These are phyloP conservation scores for Trichomonas tenax DNA, from an alignment of 208 protist genomes.

Conservation along the genomic window DNA sequence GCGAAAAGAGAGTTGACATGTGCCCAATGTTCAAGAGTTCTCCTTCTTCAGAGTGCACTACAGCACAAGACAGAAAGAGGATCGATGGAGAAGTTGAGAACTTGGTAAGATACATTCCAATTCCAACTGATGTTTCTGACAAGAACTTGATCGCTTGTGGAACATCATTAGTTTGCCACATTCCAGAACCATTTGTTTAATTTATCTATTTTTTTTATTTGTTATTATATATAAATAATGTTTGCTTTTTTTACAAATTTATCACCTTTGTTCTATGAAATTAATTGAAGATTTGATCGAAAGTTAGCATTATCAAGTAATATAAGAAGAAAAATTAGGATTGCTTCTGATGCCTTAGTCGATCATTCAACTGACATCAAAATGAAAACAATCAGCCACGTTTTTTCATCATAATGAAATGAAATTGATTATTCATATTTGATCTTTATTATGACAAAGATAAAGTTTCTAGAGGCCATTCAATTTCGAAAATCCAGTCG, in stretches of 20 bases:
- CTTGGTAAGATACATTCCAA: not conserved
- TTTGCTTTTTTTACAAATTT: not conserved
- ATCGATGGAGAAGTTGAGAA: conserved; percentile 1
- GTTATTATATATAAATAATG: not conserved
- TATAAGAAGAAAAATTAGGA: too few relatives aligned
- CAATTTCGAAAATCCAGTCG: too few relatives aligned
- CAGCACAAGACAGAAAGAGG: not conserved
- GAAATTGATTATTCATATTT: too few relatives aligned
- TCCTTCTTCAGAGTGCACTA: not conserved
- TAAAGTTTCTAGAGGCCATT: too few relatives aligned
- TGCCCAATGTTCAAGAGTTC: not conserved
- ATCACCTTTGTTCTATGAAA: too few relatives aligned
- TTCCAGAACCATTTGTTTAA: not conserved
- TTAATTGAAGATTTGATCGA: too few relatives aligned
- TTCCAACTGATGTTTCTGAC: not conserved
- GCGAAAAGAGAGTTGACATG: not conserved
- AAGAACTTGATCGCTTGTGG: not conserved
- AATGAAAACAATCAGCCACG: too few relatives aligned
- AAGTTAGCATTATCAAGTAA: too few relatives aligned
- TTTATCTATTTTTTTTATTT: not conserved
- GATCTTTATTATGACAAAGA: too few relatives aligned
- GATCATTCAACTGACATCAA: too few relatives aligned
- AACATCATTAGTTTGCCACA: not conserved
- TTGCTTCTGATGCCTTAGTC: too few relatives aligned
- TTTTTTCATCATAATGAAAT: too few relatives aligned